phyloP scores from a whole-genome alignment of 2,329 filamentous ascomycete species.

The Emmonsiellopsis sp. region DNA sequence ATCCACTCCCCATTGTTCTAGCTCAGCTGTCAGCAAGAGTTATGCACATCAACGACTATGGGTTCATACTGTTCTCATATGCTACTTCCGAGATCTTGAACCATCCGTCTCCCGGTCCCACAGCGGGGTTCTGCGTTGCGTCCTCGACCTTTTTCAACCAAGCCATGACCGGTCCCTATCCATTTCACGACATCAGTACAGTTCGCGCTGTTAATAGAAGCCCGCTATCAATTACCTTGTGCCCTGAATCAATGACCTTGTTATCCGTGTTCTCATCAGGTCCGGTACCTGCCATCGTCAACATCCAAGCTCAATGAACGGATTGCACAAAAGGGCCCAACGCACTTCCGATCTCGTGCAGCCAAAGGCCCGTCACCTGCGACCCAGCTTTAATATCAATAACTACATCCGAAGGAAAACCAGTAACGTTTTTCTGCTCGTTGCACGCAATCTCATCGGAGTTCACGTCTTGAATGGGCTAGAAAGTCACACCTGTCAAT shows the following conservation, averaged over 20 bases:
- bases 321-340: constrained; percentile 25
- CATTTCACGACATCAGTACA: no score
- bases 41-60: background rate
- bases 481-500: background rate
- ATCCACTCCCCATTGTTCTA: constrained; percentile 8
- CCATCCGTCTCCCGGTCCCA: constrained; percentile 17
- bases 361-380: constrained; percentile 35
- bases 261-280: constrained; percentile 24
- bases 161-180: constrained; percentile 37
- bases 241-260: constrained; percentile 48
- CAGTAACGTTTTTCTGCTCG: constrained; percentile 46
- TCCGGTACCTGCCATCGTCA: constrained; percentile 9
- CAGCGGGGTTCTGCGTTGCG: constrained; percentile 20
- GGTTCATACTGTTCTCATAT: constrained; percentile 16
- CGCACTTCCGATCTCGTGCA: constrained; percentile 35
- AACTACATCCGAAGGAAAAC: background rate
- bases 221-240: constrained; percentile 29
- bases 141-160: constrained; percentile 48
- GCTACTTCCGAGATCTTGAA: constrained; percentile 35
- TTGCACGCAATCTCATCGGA: constrained; percentile 50
- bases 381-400: constrained; percentile 1
- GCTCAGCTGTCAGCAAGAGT: background rate
- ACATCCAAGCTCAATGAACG: no score
- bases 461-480: constrained; percentile 46
- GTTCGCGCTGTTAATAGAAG: no score